Base-by-base conservation (phyloP, 1,284 basidiomycete species). In the Cutaneotrichosporon daszewskae region DNA sequence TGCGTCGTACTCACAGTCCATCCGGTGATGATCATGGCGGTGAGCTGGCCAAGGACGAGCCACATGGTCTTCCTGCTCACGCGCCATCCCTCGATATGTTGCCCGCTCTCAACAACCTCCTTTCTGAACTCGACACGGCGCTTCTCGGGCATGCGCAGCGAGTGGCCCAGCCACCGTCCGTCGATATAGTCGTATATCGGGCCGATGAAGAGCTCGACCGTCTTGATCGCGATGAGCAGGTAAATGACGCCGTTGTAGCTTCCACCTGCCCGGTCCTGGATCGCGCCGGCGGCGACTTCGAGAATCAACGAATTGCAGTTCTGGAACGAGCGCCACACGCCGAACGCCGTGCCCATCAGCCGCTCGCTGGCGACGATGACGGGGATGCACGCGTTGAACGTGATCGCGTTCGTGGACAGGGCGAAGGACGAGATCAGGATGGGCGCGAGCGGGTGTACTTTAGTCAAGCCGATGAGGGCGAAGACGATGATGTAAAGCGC, bases 211-310 rank as follows among this genome's bases (percentile, higher is more conserved):
- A 71, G 54, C 32, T 74, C 64, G 36, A 72, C 37, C 1, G 53
- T 50, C 48, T 74, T 74, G 54, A 73, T 54, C n/a, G 63, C 73
- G 54, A 74, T 71, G 39, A 74, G 52, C 40, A 74, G 57, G 46
- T 64, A 63, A 27, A 74, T 65, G 26, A 73, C 71, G 19, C 57
- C 56, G 43, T 63, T 46, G 59, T 74, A 74, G n/a, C 33, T 24
- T 14, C 23, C 18, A 14, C 46, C 52, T 0, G 71, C 60, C 2
- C 51, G 52, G 50, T 74, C 71, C 56, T 74, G 74, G 31, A 73
- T 68, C 10, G 67, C 62, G 12, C 72, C 73, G 1, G 65, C 55
- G 0, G 67, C 59, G 7, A 73, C 69, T 31, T 73, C 70, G 40
- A 74, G 57, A 25, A 72, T 64, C 16, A 47, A 26, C 0, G 46